Evolutionary conservation across 2,329 filamentous ascomycete genomes (phyloP).

Genomic region (Colletotrichum paranaense): DNA sequence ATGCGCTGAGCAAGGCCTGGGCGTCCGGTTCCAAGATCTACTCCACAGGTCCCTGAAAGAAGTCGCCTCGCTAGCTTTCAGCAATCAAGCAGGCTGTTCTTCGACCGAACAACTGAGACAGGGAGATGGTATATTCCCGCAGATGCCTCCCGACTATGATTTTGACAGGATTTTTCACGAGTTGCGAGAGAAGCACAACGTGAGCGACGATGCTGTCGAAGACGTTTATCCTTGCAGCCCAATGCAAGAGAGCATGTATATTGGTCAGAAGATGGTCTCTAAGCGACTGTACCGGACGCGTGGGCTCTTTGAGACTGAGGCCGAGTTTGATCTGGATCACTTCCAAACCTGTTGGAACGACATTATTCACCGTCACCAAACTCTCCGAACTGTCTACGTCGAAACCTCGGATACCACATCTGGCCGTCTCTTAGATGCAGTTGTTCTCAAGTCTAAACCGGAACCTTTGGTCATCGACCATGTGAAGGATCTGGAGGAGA

Average conservation of each 20-base stretch:
- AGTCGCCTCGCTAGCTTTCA: neutral
- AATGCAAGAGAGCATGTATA: conserved; percentile 51
- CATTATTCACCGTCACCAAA: conserved; percentile 30
- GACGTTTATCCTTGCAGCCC: conserved; percentile 51
- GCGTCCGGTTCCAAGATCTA: conserved; percentile 21
- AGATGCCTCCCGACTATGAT: conserved; percentile 11
- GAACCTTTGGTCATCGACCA: conserved; percentile 23
- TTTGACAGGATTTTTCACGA: neutral
- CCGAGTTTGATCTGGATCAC: neutral
- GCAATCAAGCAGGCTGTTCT: too few species aligned
- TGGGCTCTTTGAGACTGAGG: conserved; percentile 1
- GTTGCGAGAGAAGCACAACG: neutral
- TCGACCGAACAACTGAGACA: neutral
- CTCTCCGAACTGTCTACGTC: conserved; percentile 28
- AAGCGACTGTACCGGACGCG: conserved; percentile 42
- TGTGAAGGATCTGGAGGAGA: conserved; percentile 1
- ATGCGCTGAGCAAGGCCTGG: conserved; percentile 21
- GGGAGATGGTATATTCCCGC: neutral
- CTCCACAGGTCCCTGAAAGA: conserved; percentile 13
- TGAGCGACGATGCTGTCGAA: conserved; percentile 36
- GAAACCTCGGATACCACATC: conserved; percentile 10
- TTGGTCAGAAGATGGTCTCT: conserved; percentile 41
- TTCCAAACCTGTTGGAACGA: conserved; percentile 19
- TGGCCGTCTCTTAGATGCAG: conserved; percentile 2
- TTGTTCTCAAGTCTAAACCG: conserved; percentile 27